Conservation (phyloP, 495 filamentous ascomycete species). For the Trichoderma reesei region DNA sequence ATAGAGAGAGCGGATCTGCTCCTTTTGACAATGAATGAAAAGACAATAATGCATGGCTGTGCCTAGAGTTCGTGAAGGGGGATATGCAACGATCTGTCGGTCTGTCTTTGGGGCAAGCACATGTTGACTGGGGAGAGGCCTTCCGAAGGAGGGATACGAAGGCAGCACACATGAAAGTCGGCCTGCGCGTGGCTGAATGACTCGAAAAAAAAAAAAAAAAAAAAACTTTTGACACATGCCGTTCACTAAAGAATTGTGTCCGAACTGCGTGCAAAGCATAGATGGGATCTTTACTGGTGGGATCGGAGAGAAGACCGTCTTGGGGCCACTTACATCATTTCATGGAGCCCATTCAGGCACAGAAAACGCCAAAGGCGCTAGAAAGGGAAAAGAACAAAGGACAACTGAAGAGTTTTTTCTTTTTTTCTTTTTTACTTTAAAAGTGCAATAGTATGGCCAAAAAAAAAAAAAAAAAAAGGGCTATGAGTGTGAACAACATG, state of each 20-base stretch:
- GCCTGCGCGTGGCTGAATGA: too few species aligned
- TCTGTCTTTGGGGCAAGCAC: too few species aligned
- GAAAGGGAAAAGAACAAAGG: background rate
- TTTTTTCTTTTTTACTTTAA: background rate
- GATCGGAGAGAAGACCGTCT: background rate
- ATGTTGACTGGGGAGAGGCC: too few species aligned
- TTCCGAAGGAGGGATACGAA: too few species aligned
- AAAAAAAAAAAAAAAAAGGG: background rate
- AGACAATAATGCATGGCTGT: background rate
- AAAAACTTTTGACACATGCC: too few species aligned
- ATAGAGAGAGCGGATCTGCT: background rate
- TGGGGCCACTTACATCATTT: slow-evolving; percentile 7
- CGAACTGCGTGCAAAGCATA: too few species aligned
- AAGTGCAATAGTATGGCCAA: background rate
- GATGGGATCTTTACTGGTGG: background rate
- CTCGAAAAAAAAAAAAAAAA: too few species aligned
- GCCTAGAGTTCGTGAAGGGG: background rate
- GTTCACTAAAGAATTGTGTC: too few species aligned
- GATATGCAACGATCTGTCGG: too few species aligned
- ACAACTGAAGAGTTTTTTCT: background rate
- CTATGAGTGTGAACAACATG: too few species aligned
- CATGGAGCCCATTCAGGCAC: background rate
- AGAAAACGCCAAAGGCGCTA: background rate
- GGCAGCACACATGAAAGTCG: too few species aligned
- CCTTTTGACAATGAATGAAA: background rate